Base-by-base conservation (phyloP, 352 stramenopile species). In the Phytopythium ostracodes region DNA sequence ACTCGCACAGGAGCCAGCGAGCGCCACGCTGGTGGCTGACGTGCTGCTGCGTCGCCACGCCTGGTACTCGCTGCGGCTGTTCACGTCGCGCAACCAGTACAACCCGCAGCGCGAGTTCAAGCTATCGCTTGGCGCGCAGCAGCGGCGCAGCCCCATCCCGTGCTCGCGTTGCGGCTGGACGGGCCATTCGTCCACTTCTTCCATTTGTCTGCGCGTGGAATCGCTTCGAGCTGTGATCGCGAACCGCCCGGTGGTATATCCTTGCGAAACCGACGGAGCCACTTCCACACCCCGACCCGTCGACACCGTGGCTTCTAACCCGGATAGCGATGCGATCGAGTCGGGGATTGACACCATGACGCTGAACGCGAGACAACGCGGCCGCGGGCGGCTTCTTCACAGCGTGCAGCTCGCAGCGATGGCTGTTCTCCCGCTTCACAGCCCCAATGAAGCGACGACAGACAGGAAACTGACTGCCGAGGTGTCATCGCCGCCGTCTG, bases 91-190 rank as follows among this genome's bases (percentile, higher is more conserved):
- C 51, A 85, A 85, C 49, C 80, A 81, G 50, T 71, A 79, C 66
- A 88, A 85, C 56, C 74, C 44, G n/a, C 59, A 73, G 47, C 65
- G 52, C 27, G 79, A 79, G 25, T 69, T 72, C 52, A 66, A 64
- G 38, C 47, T 89, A 8, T 79, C 76, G 35, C 51, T 77, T 11
- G 64, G 35, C n/a, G 53, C 67, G 35, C 63, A 71, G 18, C 77
- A 89, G 46, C 72, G 71, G 50, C 73, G 78, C 33, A 81, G 76
- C 18, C 70, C 76, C 53, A 62, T 89, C 20, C 66, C 67, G 25
- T 89, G 77, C 40, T 84, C 77, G 11, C 74, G 80, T 2, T 89
- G 80, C 36, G 80, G 80, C 20, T 80, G 75, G 70, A 66, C 73
- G 10, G 77, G 80, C 0, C 80, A 89, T 33, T 65, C 71, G 11